Evolutionary conservation across 2,329 filamentous ascomycete species (phyloP).

Genomic region (Trichoderma guizhouense): DNA sequence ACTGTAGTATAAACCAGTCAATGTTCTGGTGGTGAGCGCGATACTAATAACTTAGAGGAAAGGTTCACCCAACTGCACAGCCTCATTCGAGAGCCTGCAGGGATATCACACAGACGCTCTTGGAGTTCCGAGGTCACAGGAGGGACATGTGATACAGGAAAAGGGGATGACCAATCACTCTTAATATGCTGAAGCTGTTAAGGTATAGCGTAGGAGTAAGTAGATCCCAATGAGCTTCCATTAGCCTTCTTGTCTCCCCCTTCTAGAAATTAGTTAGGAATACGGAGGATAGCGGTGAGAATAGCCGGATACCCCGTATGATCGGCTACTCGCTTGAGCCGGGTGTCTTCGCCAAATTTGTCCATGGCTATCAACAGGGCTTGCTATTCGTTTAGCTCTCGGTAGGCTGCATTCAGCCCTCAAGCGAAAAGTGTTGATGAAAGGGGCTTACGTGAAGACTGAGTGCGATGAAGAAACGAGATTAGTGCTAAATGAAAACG

Average conservation of each 20-base stretch:
- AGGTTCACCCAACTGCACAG: not conserved
- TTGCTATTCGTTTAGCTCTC: not conserved
- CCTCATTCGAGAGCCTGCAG: not conserved
- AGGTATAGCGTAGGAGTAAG: not conserved
- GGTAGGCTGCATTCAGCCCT: not conserved
- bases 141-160: not conserved
- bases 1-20: too few species aligned
- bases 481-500: not conserved
- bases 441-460: not conserved
- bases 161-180: not conserved
- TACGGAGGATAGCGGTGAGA: not conserved
- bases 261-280: not conserved
- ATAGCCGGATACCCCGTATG: not conserved
- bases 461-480: not conserved
- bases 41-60: not conserved
- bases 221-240: not conserved
- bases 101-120: not conserved
- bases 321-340: not conserved
- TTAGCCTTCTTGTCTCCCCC: not conserved
- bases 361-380: not conserved
- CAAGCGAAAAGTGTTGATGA: not conserved
- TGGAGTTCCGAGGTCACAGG: not conserved
- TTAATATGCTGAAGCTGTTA: not conserved
- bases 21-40: not conserved
- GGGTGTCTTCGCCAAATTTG: not conserved